Conservation (phyloP, 2,329 filamentous ascomycete genomes). For the Fusarium globosum region DNA sequence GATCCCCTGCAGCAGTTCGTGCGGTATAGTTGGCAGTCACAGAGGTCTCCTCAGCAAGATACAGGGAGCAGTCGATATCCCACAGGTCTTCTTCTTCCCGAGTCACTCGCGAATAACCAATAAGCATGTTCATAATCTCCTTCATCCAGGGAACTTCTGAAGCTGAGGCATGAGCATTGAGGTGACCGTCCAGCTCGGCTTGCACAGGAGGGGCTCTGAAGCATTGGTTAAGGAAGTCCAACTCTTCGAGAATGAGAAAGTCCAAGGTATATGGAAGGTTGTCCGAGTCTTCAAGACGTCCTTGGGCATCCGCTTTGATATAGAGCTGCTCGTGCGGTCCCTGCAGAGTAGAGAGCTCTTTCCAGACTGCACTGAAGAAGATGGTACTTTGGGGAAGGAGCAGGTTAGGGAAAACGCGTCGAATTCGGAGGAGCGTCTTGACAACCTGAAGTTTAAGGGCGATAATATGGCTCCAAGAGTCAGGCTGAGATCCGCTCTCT, state of each 20-base stretch:
- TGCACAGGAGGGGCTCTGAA: slow-evolving; percentile 89
- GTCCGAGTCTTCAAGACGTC: slow-evolving; percentile 89
- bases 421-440: slow-evolving; percentile 91
- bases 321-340: slow-evolving; percentile 83
- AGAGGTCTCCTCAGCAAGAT: slow-evolving; percentile 93
- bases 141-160: slow-evolving; percentile 82
- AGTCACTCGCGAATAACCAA: slow-evolving; percentile 89
- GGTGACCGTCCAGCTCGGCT: slow-evolving; percentile 85
- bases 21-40: slow-evolving; percentile 97
- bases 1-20: slow-evolving; percentile 89
- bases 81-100: slow-evolving; percentile 93
- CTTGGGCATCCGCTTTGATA: slow-evolving; percentile 85
- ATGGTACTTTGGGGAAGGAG: slow-evolving; percentile 84
- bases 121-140: slow-evolving; percentile 86
- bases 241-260: slow-evolving; percentile 90
- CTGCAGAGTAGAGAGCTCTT: slow-evolving; percentile 81
- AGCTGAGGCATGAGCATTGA: slow-evolving; percentile 69
- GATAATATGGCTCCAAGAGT: slow-evolving; percentile 82
- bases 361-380: slow-evolving; percentile 90
- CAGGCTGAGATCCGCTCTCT: slow-evolving; percentile 63
- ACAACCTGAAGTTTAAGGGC: slow-evolving; percentile 94
- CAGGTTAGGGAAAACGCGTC: slow-evolving; percentile 82
- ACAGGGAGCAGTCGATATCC: slow-evolving; percentile 97
- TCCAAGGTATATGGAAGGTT: slow-evolving; percentile 94
- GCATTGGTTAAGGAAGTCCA: slow-evolving; percentile 94